Conservation (phyloP, 2,329 filamentous ascomycete genomes). For the Elsinoe batatas region DNA sequence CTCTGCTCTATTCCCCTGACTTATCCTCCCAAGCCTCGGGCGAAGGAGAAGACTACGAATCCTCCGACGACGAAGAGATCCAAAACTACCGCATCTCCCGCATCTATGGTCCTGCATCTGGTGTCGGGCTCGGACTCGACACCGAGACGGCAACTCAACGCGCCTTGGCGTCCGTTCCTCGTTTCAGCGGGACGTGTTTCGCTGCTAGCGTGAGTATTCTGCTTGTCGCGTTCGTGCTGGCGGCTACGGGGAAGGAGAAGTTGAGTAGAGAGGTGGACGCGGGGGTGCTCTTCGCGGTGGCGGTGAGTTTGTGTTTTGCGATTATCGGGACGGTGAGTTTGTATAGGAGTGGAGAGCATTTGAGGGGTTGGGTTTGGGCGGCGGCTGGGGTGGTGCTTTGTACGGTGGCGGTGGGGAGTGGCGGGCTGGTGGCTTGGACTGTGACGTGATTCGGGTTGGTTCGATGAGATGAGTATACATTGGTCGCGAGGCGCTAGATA, state of each 20-base stretch:
- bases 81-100: conserved; percentile 5
- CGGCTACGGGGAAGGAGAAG: conserved; percentile 57
- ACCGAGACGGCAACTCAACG: background rate
- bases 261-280: conserved; percentile 62
- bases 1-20: conserved; percentile 16
- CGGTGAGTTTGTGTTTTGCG: conserved; percentile 55
- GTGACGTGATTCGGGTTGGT: conserved; percentile 20
- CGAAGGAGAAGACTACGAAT: conserved; percentile 21
- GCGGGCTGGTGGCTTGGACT: conserved; percentile 44
- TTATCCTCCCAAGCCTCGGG: background rate
- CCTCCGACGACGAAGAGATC: conserved; percentile 23
- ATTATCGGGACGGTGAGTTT: conserved; percentile 52
- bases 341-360: conserved; percentile 41
- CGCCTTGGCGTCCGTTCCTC: conserved; percentile 16
- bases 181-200: conserved; percentile 43
- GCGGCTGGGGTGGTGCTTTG: conserved; percentile 38
- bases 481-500: background rate
- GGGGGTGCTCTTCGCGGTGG: conserved; percentile 59
- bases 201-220: conserved; percentile 53
- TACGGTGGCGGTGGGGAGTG: conserved; percentile 41
- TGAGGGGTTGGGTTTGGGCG: conserved; percentile 36
- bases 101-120: background rate
- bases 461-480: background rate
- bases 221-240: conserved; percentile 53
- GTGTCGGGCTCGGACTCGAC: background rate